A percentile compares a stretch with the other conserved stretches of the same genome.
These are phyloP conservation scores for Tilletiaria anomala DNA, from an alignment of 1,284 basidiomycete species.

Conservation along the genomic window DNA sequence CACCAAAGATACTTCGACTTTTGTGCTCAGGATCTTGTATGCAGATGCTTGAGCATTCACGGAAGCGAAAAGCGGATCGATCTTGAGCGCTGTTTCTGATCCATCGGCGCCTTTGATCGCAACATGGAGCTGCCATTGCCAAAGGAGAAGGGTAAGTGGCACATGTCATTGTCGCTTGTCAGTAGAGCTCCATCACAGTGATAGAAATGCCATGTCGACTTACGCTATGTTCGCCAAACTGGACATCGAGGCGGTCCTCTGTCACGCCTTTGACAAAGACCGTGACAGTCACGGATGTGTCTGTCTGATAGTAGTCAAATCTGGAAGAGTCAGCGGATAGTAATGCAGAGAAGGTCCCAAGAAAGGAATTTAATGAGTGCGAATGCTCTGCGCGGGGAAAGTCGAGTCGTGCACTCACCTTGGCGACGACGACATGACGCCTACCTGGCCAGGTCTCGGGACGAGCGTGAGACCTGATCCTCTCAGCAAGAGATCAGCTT, in stretches of 20 bases:
- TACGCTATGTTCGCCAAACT: not conserved
- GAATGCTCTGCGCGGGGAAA: too few relatives aligned
- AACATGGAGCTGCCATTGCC: slow-evolving; percentile 5
- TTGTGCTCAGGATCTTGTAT: not conserved
- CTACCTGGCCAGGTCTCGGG: too few relatives aligned
- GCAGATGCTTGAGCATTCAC: too few relatives aligned
- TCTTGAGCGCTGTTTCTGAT: slow-evolving; percentile 10
- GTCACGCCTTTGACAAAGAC: slow-evolving; percentile 26
- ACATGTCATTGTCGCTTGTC: not conserved
- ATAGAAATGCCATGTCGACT: not conserved
- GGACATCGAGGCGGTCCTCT: slow-evolving; percentile 12
- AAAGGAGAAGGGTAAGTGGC: not conserved
- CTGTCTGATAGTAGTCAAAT: slow-evolving; percentile 38
- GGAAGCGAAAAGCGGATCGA: too few relatives aligned
- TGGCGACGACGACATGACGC: too few relatives aligned
- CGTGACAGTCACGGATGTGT: slow-evolving; percentile 20
- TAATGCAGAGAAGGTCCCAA: too few relatives aligned
- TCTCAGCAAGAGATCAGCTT: too few relatives aligned
- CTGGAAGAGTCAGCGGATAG: too few relatives aligned
- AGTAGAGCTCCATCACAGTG: not conserved
- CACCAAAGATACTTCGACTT: not conserved
- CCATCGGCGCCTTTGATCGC: slow-evolving; percentile 8
- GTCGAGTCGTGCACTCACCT: too few relatives aligned
- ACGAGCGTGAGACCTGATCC: too few relatives aligned
- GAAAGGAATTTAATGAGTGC: too few relatives aligned